A percentile compares a stretch with the other conserved stretches of the same genome.
Evolutionary conservation across 73 alveolate species (phyloP).

Genomic region (Paramecium bursaria): DNA sequence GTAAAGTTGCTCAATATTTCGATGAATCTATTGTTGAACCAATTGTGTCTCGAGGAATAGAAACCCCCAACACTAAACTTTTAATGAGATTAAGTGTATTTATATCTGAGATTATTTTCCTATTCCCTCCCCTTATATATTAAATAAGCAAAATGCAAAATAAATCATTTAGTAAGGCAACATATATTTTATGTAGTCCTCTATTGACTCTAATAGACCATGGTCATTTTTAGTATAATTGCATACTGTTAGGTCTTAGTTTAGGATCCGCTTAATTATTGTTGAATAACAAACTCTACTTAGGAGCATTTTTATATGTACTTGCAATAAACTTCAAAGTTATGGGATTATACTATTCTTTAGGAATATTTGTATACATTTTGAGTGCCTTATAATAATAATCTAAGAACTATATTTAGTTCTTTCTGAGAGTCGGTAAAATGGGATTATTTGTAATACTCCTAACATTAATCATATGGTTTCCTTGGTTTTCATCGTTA

Average conservation of each 20-base stretch:
- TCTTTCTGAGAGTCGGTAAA: background rate
- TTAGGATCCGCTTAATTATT: slow-evolving; percentile 80
- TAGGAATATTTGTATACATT: slow-evolving; percentile 87
- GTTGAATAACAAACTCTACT: slow-evolving; percentile 66
- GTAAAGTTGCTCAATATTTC: slow-evolving; percentile 62
- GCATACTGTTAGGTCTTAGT: slow-evolving; percentile 83
- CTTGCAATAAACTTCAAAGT: slow-evolving; percentile 88
- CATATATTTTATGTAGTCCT: slow-evolving; percentile 76
- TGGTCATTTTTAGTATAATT: slow-evolving; percentile 96
- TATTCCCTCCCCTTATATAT: slow-evolving; percentile 46
- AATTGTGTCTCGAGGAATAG: slow-evolving; percentile 81
- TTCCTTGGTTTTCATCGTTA: slow-evolving; percentile 65
- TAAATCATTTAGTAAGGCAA: background rate
- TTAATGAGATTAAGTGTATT: slow-evolving; percentile 80
- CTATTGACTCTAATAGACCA: slow-evolving; percentile 92
- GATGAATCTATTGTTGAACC: slow-evolving; percentile 83
- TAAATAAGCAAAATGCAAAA: background rate
- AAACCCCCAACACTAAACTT: slow-evolving; percentile 76
- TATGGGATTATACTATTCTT: slow-evolving; percentile 91
- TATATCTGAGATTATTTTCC: slow-evolving; percentile 59
- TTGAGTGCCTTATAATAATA: slow-evolving; percentile 66
- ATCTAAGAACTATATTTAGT: background rate
- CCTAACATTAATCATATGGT: slow-evolving; percentile 28
- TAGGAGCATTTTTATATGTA: slow-evolving; percentile 84
- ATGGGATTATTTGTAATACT: slow-evolving; percentile 68